Conservation (phyloP, 352 stramenopile genomes). For the Detonula confervacea region DNA sequence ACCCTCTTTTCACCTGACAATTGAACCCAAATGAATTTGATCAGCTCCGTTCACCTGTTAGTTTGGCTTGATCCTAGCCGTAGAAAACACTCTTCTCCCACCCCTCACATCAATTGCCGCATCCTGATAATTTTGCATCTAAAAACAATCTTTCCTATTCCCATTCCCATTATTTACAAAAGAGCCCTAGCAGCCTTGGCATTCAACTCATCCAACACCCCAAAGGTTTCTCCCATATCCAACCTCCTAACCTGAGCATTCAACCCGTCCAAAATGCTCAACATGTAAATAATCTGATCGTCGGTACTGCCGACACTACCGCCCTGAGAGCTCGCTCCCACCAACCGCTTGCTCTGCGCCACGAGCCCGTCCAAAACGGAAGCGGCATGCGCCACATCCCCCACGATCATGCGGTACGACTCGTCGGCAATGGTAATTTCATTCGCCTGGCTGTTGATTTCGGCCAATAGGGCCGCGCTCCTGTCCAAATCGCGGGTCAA, state of each 20-base stretch:
- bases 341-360: conserved; percentile 42
- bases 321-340: background rate
- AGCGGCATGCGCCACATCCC: conserved; percentile 25
- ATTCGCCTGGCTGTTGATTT: conserved; percentile 29
- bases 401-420: background rate
- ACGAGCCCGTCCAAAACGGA: conserved; percentile 51
- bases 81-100: too few relatives aligned
- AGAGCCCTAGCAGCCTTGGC: conserved; percentile 25
- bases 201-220: conserved; percentile 50
- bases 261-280: conserved; percentile 53
- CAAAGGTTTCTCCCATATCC: conserved; percentile 42
- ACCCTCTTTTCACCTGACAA: too few relatives aligned
- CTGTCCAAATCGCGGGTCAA: conserved; percentile 30
- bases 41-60: too few relatives aligned
- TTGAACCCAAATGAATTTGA: too few relatives aligned
- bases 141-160: background rate
- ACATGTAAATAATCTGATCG: conserved; percentile 49
- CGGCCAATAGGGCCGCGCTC: conserved; percentile 19
- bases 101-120: too few relatives aligned
- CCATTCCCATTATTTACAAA: too few relatives aligned
- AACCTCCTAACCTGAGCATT: conserved; percentile 49
- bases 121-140: too few relatives aligned
- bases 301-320: conserved; percentile 14
- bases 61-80: too few relatives aligned
- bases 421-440: conserved; percentile 36